Evolutionary conservation across 768 basidiomycete species (phyloP).

Genomic region (Tulasnella sp.): DNA sequence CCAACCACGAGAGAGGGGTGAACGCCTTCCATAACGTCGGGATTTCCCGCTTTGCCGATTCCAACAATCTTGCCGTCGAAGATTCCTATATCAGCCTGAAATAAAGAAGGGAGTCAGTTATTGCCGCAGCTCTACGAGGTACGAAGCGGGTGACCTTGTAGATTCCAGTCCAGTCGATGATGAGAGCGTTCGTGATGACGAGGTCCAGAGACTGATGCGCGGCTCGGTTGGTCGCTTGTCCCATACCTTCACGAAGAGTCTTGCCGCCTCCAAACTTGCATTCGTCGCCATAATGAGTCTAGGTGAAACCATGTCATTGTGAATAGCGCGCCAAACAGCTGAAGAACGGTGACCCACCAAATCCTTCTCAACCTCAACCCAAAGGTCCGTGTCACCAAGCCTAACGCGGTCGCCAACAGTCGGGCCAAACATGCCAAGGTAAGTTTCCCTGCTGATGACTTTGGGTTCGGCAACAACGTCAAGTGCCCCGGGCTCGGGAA

Average conservation of each 20-base stretch:
- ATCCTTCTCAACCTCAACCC: slow-evolving; percentile 90
- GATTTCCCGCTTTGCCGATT: slow-evolving; percentile 97
- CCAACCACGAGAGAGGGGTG: slow-evolving; percentile 72
- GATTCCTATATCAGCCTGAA: slow-evolving; percentile 90
- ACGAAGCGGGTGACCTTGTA: slow-evolving; percentile 61
- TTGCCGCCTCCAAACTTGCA: slow-evolving; percentile 95
- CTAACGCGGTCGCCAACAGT: slow-evolving; percentile 86
- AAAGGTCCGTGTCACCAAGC: slow-evolving; percentile 83
- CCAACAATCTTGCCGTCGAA: slow-evolving; percentile 76
- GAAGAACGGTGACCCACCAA: slow-evolving; percentile 44
- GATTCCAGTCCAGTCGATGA: slow-evolving; percentile 93
- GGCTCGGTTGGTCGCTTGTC: slow-evolving; percentile 73
- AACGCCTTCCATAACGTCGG: slow-evolving; percentile 83
- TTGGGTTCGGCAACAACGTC: slow-evolving; percentile 45
- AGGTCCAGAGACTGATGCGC: slow-evolving; percentile 74
- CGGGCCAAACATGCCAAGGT: slow-evolving; percentile 93
- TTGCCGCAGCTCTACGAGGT: neutral
- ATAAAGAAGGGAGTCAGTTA: neutral
- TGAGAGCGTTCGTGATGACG: slow-evolving; percentile 91
- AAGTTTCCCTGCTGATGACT: slow-evolving; percentile 63
- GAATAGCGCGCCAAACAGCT: neutral
- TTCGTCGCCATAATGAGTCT: slow-evolving; percentile 92
- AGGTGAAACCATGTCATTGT: neutral
- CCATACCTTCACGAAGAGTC: slow-evolving; percentile 87
- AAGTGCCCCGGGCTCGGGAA: slow-evolving; percentile 59